phyloP scores from a whole-genome alignment of 2,329 filamentous ascomycete species.

The Biscogniauxia sp. region DNA sequence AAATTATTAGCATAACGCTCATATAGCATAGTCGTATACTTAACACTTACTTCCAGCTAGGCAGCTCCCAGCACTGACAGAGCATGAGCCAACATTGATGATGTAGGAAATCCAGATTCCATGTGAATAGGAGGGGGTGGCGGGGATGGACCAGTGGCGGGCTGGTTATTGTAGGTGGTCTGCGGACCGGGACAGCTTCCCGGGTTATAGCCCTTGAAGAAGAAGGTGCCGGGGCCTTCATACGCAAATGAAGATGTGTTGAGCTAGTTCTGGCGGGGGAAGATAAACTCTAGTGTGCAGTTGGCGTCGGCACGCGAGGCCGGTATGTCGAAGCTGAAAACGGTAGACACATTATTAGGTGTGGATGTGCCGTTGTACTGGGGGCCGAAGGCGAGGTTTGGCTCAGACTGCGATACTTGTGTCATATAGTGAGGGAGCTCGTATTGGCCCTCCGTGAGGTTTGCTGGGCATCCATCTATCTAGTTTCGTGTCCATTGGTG shows the following conservation, averaged over 20 bases:
- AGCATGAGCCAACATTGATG: constrained; percentile 33
- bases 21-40: background rate
- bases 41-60: constrained; percentile 28
- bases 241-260: constrained; percentile 35
- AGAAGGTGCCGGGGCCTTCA: constrained; percentile 36
- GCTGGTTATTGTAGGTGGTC: constrained; percentile 33
- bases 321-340: constrained; percentile 48
- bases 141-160: constrained; percentile 24
- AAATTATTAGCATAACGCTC: constrained; percentile 4
- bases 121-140: constrained; percentile 32
- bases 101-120: constrained; percentile 34
- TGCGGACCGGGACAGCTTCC: constrained; percentile 29
- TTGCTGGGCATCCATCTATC: constrained; percentile 26
- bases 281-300: constrained; percentile 47
- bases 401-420: constrained; percentile 31
- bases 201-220: constrained; percentile 30
- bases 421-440: constrained; percentile 35
- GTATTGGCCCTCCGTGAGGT: constrained; percentile 27
- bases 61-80: constrained; percentile 27
- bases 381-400: constrained; percentile 38
- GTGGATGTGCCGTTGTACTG: constrained; percentile 39
- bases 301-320: constrained; percentile 37
- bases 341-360: constrained; percentile 31
- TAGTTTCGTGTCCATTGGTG: constrained; percentile 22
- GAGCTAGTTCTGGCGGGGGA: constrained; percentile 37